Percentiles rank a stretch among this genome's conserved stretches.
phyloP scores from a whole-genome alignment of 768 basidiomycete species.

The Lactarius trivialis region DNA sequence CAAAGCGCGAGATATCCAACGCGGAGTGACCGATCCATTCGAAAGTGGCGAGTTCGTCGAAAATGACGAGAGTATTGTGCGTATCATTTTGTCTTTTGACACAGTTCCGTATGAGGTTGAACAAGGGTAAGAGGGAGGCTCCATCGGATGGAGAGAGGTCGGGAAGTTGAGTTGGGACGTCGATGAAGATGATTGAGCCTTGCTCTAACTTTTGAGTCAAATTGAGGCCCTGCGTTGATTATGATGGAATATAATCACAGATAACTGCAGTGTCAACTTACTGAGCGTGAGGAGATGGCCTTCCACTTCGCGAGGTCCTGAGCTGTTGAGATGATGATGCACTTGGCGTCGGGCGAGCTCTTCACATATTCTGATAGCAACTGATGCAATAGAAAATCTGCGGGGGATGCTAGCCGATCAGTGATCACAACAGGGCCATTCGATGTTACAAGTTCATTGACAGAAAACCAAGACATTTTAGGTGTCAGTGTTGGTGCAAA shows the following conservation, averaged over 20 bases:
- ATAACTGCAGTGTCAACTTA: slow-evolving; percentile 31
- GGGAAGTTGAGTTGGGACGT: slow-evolving; percentile 38
- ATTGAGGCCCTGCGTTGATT: slow-evolving; percentile 14
- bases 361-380: slow-evolving; percentile 49
- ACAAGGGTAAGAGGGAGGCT: slow-evolving; percentile 22
- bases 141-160: slow-evolving; percentile 17
- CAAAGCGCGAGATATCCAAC: slow-evolving; percentile 48
- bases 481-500: neutral
- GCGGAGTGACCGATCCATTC: slow-evolving; percentile 63
- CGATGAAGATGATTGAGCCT: slow-evolving; percentile 44
- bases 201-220: slow-evolving; percentile 16
- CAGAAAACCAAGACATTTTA: slow-evolving; percentile 46
- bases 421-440: slow-evolving; percentile 55
- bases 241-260: neutral
- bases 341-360: slow-evolving; percentile 28
- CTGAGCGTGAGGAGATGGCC: slow-evolving; percentile 55
- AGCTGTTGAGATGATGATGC: slow-evolving; percentile 52
- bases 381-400: slow-evolving; percentile 64
- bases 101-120: slow-evolving; percentile 12
- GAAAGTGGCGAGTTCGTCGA: slow-evolving; percentile 65
- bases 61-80: slow-evolving; percentile 41
- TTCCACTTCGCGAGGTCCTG: slow-evolving; percentile 56
- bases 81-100: slow-evolving; percentile 12
- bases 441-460: slow-evolving; percentile 38
- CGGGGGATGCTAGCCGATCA: slow-evolving; percentile 63